Percentiles rank a stretch among this genome's conserved stretches.
phyloP scores from a whole-genome alignment of 2,329 filamentous ascomycete species.

The Didymella lethalis region DNA sequence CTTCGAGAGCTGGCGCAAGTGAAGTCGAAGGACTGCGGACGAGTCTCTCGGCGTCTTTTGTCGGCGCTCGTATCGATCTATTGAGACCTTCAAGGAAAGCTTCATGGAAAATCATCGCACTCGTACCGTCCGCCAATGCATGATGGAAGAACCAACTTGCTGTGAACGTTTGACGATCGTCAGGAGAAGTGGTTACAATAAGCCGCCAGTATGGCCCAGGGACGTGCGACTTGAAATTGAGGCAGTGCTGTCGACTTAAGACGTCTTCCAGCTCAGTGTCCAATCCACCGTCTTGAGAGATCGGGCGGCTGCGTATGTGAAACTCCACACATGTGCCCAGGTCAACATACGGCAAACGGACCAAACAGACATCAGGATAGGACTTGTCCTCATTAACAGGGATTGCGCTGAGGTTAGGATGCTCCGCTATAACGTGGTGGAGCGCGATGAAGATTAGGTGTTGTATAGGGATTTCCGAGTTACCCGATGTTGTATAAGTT shows the following conservation, averaged over 20 bases:
- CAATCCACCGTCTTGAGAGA: conserved; percentile 29
- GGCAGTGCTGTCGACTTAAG: conserved; percentile 54
- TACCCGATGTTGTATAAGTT: conserved; percentile 24
- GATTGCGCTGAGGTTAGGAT: conserved; percentile 56
- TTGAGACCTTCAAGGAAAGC: conserved; percentile 52
- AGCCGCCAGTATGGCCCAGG: conserved; percentile 56
- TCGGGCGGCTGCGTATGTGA: conserved; percentile 30
- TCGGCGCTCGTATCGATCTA: neutral
- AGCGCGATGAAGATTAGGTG: conserved; percentile 35
- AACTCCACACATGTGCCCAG: conserved; percentile 50
- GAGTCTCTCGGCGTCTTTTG: neutral
- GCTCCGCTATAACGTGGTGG: conserved; percentile 48
- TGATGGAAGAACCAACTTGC: conserved; percentile 59
- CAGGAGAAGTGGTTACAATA: conserved; percentile 35
- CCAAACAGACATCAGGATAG: conserved; percentile 53
- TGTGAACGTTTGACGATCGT: conserved; percentile 45
- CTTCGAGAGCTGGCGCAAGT: conserved; percentile 54
- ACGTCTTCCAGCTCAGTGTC: conserved; percentile 55
- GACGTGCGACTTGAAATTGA: conserved; percentile 44
- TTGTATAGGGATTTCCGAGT: neutral
- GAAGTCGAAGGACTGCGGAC: conserved; percentile 27
- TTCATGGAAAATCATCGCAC: conserved; percentile 56
- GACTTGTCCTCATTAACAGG: conserved; percentile 51
- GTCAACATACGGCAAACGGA: conserved; percentile 54
- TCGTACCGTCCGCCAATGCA: conserved; percentile 57